phyloP scores from a whole-genome alignment of 2,329 filamentous ascomycete species.

The Trichoderma pleuroti region DNA sequence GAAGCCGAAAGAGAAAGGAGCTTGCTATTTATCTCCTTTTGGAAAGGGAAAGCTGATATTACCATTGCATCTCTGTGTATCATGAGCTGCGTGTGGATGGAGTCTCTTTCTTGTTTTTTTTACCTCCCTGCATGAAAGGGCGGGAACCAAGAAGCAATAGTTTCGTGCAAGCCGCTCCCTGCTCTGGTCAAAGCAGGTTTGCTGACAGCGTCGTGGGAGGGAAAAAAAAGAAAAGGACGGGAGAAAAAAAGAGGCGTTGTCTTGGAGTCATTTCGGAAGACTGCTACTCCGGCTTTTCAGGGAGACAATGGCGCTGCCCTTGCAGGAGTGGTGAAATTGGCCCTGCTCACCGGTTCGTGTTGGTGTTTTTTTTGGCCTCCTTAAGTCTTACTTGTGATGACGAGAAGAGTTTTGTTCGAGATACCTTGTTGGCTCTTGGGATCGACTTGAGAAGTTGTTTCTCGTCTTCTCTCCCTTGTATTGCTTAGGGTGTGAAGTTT shows the following conservation, averaged over 20 bases:
- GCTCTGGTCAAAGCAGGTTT: not conserved
- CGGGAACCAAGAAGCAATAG: not conserved
- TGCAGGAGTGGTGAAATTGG: not conserved
- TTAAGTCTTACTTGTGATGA: not conserved
- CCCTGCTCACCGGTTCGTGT: not conserved
- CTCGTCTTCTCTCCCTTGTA: not conserved
- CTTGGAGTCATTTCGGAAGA: not conserved
- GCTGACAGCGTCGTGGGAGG: not conserved
- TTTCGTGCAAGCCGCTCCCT: not conserved
- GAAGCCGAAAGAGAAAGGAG: not conserved
- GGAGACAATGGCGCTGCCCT: not conserved
- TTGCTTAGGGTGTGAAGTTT: not conserved
- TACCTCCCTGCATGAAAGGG: constrained; percentile 8
- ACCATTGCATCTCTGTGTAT: not conserved
- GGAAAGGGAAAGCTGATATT: not conserved
- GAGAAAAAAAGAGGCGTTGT: not conserved
- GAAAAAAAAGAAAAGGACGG: not conserved
- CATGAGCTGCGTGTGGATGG: not conserved
- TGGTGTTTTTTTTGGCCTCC: not conserved
- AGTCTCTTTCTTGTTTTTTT: not conserved
- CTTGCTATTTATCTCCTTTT: constrained; percentile 15
- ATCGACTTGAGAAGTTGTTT: not conserved
- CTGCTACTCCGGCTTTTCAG: not conserved
- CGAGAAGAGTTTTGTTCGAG: not conserved
- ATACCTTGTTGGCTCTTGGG: not conserved